Percentiles rank a stretch among this genome's conserved stretches.
These are phyloP conservation scores for Globisporangium orthogonon DNA, from an alignment of 352 stramenopile species.

Conservation along the genomic window DNA sequence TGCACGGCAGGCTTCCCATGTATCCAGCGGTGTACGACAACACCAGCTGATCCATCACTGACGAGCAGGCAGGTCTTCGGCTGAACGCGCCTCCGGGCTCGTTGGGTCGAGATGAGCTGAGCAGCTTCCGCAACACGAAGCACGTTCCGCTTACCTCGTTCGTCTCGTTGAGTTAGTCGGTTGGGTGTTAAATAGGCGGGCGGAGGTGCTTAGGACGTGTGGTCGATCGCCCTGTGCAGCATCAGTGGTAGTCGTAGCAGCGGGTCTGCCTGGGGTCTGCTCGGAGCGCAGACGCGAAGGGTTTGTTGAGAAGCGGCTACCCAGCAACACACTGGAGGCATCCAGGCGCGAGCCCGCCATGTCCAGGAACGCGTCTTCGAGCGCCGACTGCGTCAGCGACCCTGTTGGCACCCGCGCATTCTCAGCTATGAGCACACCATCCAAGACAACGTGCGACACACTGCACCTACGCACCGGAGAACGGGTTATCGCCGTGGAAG, in stretches of 20 bases:
- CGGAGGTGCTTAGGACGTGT: background rate
- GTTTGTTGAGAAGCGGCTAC: slow-evolving; percentile 35
- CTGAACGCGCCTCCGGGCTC: no score
- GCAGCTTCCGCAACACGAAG: background rate
- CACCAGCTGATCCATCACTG: background rate
- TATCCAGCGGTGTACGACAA: no score
- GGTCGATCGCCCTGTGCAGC: background rate
- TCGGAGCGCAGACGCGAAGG: background rate
- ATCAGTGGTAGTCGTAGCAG: background rate
- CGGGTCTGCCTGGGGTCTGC: background rate
- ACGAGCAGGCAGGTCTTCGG: background rate
- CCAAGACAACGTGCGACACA: no score
- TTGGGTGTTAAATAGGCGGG: slow-evolving; percentile 1
- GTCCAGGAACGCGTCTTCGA: slow-evolving; percentile 82
- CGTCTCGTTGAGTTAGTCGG: background rate
- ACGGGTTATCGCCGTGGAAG: slow-evolving; percentile 51
- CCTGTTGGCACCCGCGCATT: slow-evolving; percentile 5
- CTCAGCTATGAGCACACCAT: no score
- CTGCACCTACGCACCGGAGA: slow-evolving; percentile 18
- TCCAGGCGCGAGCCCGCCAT: slow-evolving; percentile 78
- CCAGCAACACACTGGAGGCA: slow-evolving; percentile 43
- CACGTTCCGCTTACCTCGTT: background rate
- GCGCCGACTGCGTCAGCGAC: slow-evolving; percentile 73
- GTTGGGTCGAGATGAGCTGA: background rate
- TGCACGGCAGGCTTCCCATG: no score